Conservation (phyloP, 176 grass and related monocot genomes). For the Musa troglodytarum region DNA sequence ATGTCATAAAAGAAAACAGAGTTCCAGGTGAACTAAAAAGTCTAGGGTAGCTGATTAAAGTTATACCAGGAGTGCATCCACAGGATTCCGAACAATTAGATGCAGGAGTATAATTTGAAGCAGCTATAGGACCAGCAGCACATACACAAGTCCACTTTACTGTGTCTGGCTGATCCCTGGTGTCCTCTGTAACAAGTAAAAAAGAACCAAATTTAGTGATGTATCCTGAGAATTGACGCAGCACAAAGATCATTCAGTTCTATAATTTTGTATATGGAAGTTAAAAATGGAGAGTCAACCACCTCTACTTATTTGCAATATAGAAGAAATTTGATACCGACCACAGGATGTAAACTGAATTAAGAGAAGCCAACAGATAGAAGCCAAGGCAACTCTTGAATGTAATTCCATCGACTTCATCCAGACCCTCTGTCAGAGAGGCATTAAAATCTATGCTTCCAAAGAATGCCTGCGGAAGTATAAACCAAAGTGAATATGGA, state of each 20-base stretch:
- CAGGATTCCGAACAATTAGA: constrained; percentile 75
- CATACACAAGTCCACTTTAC: constrained; percentile 68
- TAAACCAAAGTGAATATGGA: background rate
- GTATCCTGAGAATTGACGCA: background rate
- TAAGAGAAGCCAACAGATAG: constrained; percentile 34
- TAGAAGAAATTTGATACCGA: constrained; percentile 28
- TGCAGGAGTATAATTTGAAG: constrained; percentile 22
- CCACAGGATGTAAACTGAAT: constrained; percentile 42
- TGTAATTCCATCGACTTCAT: constrained; percentile 42
- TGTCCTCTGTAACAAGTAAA: background rate
- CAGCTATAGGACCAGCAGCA: constrained; percentile 34
- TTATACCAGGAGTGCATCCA: constrained; percentile 54
- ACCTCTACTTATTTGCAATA: constrained; percentile 3
- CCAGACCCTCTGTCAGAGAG: background rate
- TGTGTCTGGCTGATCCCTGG: constrained; percentile 2
- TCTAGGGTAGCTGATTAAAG: background rate
- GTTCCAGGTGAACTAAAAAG: background rate
- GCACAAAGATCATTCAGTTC: constrained; percentile 4
- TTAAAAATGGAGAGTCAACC: background rate
- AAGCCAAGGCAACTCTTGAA: constrained; percentile 45
- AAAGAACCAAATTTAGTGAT: background rate
- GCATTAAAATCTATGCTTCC: background rate
- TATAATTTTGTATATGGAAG: background rate
- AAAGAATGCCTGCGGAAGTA: background rate
- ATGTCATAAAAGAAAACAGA: background rate